Evolutionary conservation across 345 rosid genomes (phyloP).

Genomic region (Psidium guajava): DNA sequence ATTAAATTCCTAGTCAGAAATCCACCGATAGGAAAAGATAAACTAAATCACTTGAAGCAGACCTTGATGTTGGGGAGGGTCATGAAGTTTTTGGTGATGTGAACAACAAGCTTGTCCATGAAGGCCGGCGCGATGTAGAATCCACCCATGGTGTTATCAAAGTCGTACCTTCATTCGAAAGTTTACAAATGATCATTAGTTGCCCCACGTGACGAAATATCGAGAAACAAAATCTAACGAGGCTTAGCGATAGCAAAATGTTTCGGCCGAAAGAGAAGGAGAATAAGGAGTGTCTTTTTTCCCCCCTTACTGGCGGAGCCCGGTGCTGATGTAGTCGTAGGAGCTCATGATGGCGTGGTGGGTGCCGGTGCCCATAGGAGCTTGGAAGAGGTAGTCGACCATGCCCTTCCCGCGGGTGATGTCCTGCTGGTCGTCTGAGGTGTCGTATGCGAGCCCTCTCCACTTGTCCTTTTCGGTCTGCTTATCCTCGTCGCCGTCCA

Average conservation of each 20-base stretch:
- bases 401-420: constrained; percentile 83
- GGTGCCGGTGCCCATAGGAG: constrained; percentile 66
- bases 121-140: constrained; percentile 92
- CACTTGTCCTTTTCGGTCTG: constrained; percentile 70
- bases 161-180: constrained; percentile 27
- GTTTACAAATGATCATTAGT: background rate
- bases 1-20: background rate
- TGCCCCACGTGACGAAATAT: background rate
- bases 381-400: constrained; percentile 96
- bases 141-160: constrained; percentile 83
- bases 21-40: background rate
- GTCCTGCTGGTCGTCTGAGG: constrained; percentile 91
- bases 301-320: constrained; percentile 51
- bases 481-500: constrained; percentile 41
- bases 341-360: constrained; percentile 77
- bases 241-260: background rate
- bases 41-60: background rate
- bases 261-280: background rate
- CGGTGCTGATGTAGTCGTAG: constrained; percentile 76
- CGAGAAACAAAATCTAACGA: background rate
- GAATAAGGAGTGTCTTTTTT: background rate
- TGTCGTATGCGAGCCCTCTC: constrained; percentile 60
- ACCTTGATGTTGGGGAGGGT: constrained; percentile 88
- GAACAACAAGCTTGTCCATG: constrained; percentile 98
- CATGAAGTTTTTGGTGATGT: constrained; percentile 95